Evolutionary conservation across 176 grass and related monocot genomes (phyloP).

Genomic region (Elaeis guineensis): DNA sequence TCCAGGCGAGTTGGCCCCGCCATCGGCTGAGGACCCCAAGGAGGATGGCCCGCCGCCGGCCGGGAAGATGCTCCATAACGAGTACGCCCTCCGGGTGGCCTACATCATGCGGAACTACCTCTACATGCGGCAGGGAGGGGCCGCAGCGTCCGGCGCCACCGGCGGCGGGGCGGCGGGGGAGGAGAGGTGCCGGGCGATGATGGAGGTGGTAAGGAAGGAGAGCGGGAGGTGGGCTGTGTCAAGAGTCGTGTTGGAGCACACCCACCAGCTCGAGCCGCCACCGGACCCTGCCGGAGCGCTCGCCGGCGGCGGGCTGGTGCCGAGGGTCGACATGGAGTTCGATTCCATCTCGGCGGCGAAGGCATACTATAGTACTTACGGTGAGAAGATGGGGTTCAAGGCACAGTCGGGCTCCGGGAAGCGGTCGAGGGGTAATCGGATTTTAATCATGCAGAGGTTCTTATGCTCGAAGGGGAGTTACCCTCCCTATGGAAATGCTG

Average conservation of each 20-base stretch:
- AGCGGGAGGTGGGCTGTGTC: conserved; percentile 36
- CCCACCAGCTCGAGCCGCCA: conserved; percentile 18
- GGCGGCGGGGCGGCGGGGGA: background rate
- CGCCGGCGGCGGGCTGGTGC: conserved; percentile 13
- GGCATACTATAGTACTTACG: conserved; percentile 27
- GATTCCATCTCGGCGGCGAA: conserved; percentile 40
- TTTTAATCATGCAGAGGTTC: conserved; percentile 29
- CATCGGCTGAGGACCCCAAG: background rate
- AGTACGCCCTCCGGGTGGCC: conserved; percentile 18
- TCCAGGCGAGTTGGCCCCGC: too few species aligned
- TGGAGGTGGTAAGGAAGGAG: conserved; percentile 29
- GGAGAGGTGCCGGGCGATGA: conserved; percentile 20
- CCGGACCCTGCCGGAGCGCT: conserved; percentile 22
- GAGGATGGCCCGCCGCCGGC: background rate
- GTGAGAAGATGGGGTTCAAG: conserved; percentile 37
- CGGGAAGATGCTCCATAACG: conserved; percentile 12
- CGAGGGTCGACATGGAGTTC: conserved; percentile 36
- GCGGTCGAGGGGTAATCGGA: conserved; percentile 20
- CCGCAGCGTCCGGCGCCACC: background rate
- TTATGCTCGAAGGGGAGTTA: conserved; percentile 26
- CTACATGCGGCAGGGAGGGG: conserved; percentile 17
- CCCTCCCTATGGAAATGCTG: background rate
- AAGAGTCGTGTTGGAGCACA: conserved; percentile 24
- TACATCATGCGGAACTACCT: conserved; percentile 34
- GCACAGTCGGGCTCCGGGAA: conserved; percentile 24